These are phyloP conservation scores for Xylaria telfairii DNA, from an alignment of 495 filamentous ascomycete genomes.

Conservation along the genomic window DNA sequence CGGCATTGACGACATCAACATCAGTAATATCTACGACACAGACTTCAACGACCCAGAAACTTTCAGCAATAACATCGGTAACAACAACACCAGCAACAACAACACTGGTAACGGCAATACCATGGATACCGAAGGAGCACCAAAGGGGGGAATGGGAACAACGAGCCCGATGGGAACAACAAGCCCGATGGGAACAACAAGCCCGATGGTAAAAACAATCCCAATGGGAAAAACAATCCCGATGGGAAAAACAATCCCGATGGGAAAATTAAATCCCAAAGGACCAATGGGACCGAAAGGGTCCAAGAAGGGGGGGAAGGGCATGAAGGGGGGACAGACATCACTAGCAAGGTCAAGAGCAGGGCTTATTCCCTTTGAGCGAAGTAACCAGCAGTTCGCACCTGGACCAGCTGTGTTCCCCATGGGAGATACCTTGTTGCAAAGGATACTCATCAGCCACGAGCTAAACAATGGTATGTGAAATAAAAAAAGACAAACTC, in stretches of 20 bases:
- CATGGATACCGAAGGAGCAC: not conserved
- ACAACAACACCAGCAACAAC: not conserved
- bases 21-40: too few species aligned
- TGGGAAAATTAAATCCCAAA: not conserved
- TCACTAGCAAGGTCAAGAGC: not conserved
- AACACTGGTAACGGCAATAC: not conserved
- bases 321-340: not conserved
- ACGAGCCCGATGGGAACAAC: too few species aligned
- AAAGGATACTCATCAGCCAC: slow-evolving; percentile 30
- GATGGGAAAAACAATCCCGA: too few species aligned
- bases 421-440: slow-evolving; percentile 39
- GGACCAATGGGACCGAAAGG: not conserved
- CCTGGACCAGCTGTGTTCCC: slow-evolving; percentile 40
- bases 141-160: not conserved
- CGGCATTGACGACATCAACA: too few species aligned
- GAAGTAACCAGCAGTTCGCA: slow-evolving; percentile 24
- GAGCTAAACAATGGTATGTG: slow-evolving; percentile 33
- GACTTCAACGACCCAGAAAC: too few species aligned
- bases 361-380: slow-evolving; percentile 22
- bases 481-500: not conserved
- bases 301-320: not conserved
- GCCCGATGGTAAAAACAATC: too few species aligned
- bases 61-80: not conserved
- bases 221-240: not conserved
- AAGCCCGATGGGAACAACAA: too few species aligned